phyloP scores from a whole-genome alignment of 495 filamentous ascomycete species.

The Hypoxylon subgilvum region DNA sequence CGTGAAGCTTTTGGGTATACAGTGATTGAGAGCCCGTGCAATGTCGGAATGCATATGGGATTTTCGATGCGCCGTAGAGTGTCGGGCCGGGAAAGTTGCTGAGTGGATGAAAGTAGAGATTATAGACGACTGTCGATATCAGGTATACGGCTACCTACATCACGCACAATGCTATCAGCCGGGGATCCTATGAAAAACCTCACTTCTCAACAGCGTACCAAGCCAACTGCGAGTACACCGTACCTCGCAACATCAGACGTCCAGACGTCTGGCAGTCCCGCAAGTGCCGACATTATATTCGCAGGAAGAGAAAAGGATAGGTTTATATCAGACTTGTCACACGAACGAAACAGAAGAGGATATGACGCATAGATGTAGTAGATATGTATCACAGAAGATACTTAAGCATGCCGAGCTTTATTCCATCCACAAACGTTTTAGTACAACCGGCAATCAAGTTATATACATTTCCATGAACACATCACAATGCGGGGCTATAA shows the following conservation, averaged over 20 bases:
- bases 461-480: conserved; percentile 2
- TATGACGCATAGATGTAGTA: not conserved
- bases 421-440: too few species aligned
- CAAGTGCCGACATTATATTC: conserved; percentile 4
- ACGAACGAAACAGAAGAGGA: not conserved
- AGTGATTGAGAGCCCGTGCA: conserved; percentile 27
- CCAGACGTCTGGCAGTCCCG: conserved; percentile 1
- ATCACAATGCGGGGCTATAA: not conserved
- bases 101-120: conserved; percentile 59
- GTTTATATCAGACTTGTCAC: not conserved
- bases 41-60: conserved; percentile 32
- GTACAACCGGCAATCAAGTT: too few species aligned
- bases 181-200: not conserved
- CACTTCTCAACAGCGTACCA: conserved; percentile 14
- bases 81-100: conserved; percentile 57
- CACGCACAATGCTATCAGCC: conserved; percentile 1
- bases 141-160: conserved; percentile 21
- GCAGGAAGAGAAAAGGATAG: not conserved
- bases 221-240: conserved; percentile 3
- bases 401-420: not conserved
- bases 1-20: conserved; percentile 47
- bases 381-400: not conserved
- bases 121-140: conserved; percentile 45
- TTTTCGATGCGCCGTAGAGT: conserved; percentile 24
- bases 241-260: conserved; percentile 19